Evolutionary conservation across 2,329 filamentous ascomycete genomes (phyloP), one percentile per base, ranked within the genome.

Genomic region (Chaetoscypha palmicola): DNA sequence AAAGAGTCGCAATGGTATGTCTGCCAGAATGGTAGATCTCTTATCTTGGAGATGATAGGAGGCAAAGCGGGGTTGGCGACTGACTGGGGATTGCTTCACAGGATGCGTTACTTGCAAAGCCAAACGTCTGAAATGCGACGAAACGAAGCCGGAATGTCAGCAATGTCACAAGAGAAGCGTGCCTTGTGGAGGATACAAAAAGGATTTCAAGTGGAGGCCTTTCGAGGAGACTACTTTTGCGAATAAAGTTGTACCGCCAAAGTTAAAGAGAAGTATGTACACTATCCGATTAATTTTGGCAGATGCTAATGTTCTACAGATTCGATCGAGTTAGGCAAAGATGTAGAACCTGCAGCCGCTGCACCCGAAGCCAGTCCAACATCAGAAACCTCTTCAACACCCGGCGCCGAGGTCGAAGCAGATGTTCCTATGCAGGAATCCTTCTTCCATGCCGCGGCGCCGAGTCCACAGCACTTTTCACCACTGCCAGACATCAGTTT

Each of bases 71-170:
- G 14, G 37, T 35, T 16, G 31, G 38, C 41, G 22, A 34, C 43
- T 46, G 35, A 50, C 44, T 38, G 38, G 34, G n/a, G n/a, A 38
- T 48, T 7, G 47, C 35, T 45, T 48, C 47, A 56, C 59, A 86
- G 82, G 82, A 52, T 86, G 82, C 64, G 72, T 79, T 54, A 86
- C 82, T 43, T 86, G 82, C 68, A 86, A 86, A 65, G 72, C 76
- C 49, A 86, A 86, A 64, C 71, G 82, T 47, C 66, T 86, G 41
- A 86, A 86, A 65, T 86, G 82, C 64, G 82, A 85, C 61, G 82
- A 86, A 66, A 77, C 74, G 35, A 84, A 86, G 53, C 82, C 81
- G 0, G 72, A 69, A 17, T 85, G 81, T 56, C 68, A 76, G 46
- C 80, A 85, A 65, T 85, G 81, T 58, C 69, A 76, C 35, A 76